Base-by-base conservation (phyloP, 768 basidiomycete genomes). In the Gelatoporia subvermispora region DNA sequence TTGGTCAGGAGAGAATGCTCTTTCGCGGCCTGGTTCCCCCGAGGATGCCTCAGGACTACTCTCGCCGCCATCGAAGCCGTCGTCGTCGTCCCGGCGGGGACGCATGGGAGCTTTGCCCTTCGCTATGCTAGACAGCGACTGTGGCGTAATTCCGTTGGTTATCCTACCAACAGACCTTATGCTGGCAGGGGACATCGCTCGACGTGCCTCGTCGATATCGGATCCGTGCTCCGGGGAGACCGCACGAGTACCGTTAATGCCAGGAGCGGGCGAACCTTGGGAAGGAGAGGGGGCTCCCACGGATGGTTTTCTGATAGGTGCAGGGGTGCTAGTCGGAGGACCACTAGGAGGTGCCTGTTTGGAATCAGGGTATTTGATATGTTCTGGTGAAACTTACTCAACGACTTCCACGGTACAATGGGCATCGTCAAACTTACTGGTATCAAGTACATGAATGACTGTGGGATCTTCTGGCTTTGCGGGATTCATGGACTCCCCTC, bases 301-400 rank as follows among this genome's bases (percentile, higher is more conserved):
- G 1, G 84, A 81, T 2, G 73, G 63, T 60, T 79, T 82, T 37
- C 76, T 76, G 41, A 65, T 64, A 15, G 66, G 65, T 47, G 68
- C 73, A 56, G 72, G 28, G 5, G 28, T 31, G 28, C 28, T 71
- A 8, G 51, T 21, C 25, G 18, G 45, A 22, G 46, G 40, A 16
- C 42, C 40, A 8, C 20, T 35, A 34, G 72, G 65, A 21, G 75
- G 69, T 15, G 67, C 59, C 48, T 72, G 69, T 50, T 65, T 77
- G 17, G 79, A 73, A 53, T 89, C 85, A 8, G 93, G 92, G 63
- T 96, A 95, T 69, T 93, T 93, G 74, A 95, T 95, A 62, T 95
- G 88, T 63, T 85, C 90, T 92, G 63, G 31, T 11, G 36, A 23
- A 11, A 37, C 15, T 34, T 17, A 35, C 20, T 46, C 43, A 47